These are phyloP conservation scores for Hanseniaspora guilliermondii DNA, from an alignment of 805 yeast genomes.

Conservation along the genomic window DNA sequence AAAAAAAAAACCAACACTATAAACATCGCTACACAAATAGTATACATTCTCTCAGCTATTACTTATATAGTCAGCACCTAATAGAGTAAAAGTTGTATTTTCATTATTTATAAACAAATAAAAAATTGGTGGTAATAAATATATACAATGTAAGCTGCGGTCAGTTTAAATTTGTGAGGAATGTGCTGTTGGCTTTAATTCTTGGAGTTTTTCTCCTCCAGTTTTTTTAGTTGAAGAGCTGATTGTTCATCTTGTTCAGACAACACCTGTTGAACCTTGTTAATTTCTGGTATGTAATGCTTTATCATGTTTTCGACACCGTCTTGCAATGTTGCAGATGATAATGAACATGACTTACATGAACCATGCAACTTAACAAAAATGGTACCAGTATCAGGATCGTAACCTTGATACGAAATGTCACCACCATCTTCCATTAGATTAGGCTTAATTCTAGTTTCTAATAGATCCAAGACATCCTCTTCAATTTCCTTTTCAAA, in stretches of 20 bases:
- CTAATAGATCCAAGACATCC: conserved; percentile 83
- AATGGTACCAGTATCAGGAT: conserved; percentile 76
- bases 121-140: too few species aligned
- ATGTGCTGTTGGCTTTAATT: not conserved
- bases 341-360: conserved; percentile 82
- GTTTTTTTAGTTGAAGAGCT: conserved; percentile 67
- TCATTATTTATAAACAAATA: too few species aligned
- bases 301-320: conserved; percentile 96
- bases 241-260: conserved; percentile 71
- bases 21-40: too few species aligned
- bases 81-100: too few species aligned
- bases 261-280: conserved; percentile 72
- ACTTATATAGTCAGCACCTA: too few species aligned
- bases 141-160: too few species aligned
- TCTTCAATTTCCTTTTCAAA: conserved; percentile 71
- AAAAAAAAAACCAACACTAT: too few species aligned
- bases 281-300: conserved; percentile 93
- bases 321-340: conserved; percentile 82
- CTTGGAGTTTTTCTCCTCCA: conserved; percentile 43
- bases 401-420: conserved; percentile 75
- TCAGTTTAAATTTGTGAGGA: too few species aligned
- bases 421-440: conserved; percentile 99
- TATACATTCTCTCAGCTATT: too few species aligned
- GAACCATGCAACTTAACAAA: conserved; percentile 87
- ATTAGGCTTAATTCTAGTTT: conserved; percentile 92